Evolutionary conservation across 371 early-diverging fungal genomes (phyloP).

Genomic region (Batkoa obscura): DNA sequence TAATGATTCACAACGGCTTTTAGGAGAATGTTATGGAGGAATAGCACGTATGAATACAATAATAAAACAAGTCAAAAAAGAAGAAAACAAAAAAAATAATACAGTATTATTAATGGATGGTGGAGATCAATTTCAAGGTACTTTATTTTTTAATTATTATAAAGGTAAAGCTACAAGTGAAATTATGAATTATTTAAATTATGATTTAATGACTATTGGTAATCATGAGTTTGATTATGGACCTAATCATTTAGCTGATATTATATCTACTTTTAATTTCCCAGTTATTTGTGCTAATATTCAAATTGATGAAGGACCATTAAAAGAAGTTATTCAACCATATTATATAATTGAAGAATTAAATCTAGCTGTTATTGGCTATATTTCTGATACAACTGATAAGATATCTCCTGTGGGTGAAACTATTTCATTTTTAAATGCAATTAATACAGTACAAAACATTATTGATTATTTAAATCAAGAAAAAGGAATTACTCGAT

Average conservation of each 20-base stretch:
- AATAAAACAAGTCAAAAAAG: constrained; percentile 22
- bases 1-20: constrained; percentile 14
- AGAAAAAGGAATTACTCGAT: constrained; percentile 15
- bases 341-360: constrained; percentile 39
- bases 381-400: constrained; percentile 34
- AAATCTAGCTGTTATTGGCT: constrained; percentile 37
- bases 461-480: constrained; percentile 27
- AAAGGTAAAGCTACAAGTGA: constrained; percentile 24
- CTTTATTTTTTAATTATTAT: constrained; percentile 32
- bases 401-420: constrained; percentile 28
- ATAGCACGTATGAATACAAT: constrained; percentile 30
- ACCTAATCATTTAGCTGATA: constrained; percentile 21
- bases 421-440: constrained; percentile 19
- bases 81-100: constrained; percentile 2
- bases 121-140: constrained; percentile 43
- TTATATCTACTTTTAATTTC: constrained; percentile 25
- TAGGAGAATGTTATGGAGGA: constrained; percentile 30
- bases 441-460: constrained; percentile 27
- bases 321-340: constrained; percentile 30
- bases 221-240: constrained; percentile 59
- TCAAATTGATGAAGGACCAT: constrained; percentile 14
- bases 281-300: constrained; percentile 49
- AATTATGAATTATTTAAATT: constrained; percentile 30
- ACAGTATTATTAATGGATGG: constrained; percentile 35
- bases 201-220: constrained; percentile 37